These are phyloP conservation scores for Fusarium domesticum DNA, from an alignment of 2,329 filamentous ascomycete species.

Conservation along the genomic window DNA sequence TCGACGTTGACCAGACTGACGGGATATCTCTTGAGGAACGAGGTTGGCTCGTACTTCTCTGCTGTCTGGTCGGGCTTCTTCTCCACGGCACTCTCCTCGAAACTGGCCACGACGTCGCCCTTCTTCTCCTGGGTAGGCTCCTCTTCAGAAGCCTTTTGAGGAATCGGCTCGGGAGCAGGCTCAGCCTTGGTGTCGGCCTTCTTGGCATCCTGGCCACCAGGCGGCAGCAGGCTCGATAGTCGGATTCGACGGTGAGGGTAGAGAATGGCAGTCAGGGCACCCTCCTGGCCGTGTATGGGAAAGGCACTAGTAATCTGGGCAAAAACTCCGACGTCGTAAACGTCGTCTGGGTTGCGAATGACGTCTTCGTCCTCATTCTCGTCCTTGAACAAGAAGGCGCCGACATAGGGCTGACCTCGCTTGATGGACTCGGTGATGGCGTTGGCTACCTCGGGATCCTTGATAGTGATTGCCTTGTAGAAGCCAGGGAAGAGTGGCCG, in stretches of 20 bases:
- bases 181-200: conserved; percentile 51
- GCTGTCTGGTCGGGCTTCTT: conserved; percentile 49
- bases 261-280: conserved; percentile 83
- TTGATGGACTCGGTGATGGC: conserved; percentile 97
- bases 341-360: conserved; percentile 85
- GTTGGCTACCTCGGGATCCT: conserved; percentile 83
- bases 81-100: conserved; percentile 76
- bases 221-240: conserved; percentile 78
- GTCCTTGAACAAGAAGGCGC: conserved; percentile 95
- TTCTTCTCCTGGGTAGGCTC: conserved; percentile 63
- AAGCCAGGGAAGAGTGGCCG: conserved; percentile 94
- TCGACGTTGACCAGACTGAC: conserved; percentile 96
- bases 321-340: conserved; percentile 94
- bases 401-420: conserved; percentile 93
- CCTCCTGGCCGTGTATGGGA: conserved; percentile 81
- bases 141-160: conserved; percentile 52
- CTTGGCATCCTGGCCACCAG: conserved; percentile 51
- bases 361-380: conserved; percentile 91
- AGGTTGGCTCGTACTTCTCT: conserved; percentile 76
- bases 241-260: conserved; percentile 95
- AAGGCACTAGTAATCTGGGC: conserved; percentile 97
- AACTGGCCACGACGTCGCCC: conserved; percentile 94
- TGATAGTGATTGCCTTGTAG: conserved; percentile 97
- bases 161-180: conserved; percentile 57
- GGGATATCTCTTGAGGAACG: conserved; percentile 85